These are phyloP conservation scores for Schizochytrium sp. DNA, from an alignment of 108 stramenopile genomes.

Conservation along the genomic window DNA sequence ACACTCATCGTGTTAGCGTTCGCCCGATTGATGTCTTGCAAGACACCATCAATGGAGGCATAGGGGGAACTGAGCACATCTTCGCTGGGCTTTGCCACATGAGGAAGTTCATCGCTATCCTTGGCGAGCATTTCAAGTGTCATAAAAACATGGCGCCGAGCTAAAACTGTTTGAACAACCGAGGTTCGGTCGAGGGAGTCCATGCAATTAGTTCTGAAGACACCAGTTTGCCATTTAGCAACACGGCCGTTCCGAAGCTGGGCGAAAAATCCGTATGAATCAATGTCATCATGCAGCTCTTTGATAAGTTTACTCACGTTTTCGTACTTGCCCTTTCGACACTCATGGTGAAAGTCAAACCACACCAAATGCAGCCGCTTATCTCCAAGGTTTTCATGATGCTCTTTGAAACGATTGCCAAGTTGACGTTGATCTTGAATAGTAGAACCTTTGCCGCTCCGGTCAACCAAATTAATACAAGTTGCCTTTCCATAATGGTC, in stretches of 20 bases:
- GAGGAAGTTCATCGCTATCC: constrained; percentile 65
- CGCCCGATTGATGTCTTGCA: constrained; percentile 87
- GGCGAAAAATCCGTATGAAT: constrained; percentile 81
- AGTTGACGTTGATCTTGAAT: constrained; percentile 85
- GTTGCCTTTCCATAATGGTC: constrained; percentile 70
- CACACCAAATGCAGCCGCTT: constrained; percentile 82
- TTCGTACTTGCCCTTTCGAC: constrained; percentile 88
- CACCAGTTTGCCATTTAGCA: constrained; percentile 80
- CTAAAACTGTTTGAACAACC: constrained; percentile 95
- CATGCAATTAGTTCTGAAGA: constrained; percentile 97
- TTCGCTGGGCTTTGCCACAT: constrained; percentile 65
- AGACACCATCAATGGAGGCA: constrained; percentile 79
- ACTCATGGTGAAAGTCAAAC: constrained; percentile 98
- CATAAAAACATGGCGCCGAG: constrained; percentile 80
- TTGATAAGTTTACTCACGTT: constrained; percentile 82
- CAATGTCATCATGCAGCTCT: constrained; percentile 78
- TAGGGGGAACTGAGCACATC: constrained; percentile 79
- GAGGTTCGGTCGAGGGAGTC: constrained; percentile 97
- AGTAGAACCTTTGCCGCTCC: constrained; percentile 73
- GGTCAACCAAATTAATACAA: constrained; percentile 91
- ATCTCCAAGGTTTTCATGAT: constrained; percentile 57
- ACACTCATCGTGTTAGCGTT: constrained; percentile 91
- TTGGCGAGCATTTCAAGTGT: constrained; percentile 37
- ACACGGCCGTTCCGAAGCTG: constrained; percentile 69
- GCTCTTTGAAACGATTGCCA: constrained; percentile 76